Conservation (phyloP, 192 early-diverging fungal species). For the Mortierella alpina region DNA sequence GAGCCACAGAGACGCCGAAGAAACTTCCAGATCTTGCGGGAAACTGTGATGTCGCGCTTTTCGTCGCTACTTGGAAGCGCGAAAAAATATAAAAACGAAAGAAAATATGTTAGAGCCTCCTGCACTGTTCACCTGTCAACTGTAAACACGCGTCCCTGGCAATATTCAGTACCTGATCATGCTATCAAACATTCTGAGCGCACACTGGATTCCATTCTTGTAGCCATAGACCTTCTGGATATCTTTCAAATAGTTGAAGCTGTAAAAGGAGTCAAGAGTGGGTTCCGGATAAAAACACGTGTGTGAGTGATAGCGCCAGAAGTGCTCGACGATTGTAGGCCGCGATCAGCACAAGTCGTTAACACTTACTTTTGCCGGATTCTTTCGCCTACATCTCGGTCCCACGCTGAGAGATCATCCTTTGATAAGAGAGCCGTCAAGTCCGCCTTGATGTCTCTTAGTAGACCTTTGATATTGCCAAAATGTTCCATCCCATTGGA, state of each 20-base stretch:
- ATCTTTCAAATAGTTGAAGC: slow-evolving; percentile 2
- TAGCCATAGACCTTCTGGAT: slow-evolving; percentile 16
- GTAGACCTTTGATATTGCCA: slow-evolving; percentile 3
- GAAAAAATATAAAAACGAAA: not conserved
- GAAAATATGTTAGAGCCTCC: not conserved
- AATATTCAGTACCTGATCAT: slow-evolving; percentile 6
- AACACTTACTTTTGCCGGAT: slow-evolving; percentile 19
- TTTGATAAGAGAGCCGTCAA: not conserved
- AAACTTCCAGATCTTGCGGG: too few species aligned
- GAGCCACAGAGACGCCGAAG: too few species aligned
- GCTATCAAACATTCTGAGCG: slow-evolving; percentile 15
- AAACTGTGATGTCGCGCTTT: too few species aligned
- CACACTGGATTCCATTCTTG: slow-evolving; percentile 12
- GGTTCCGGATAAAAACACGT: not conserved
- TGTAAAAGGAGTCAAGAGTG: not conserved
- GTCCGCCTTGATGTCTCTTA: slow-evolving; percentile 8
- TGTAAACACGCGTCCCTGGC: too few species aligned
- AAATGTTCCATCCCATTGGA: slow-evolving; percentile 32
- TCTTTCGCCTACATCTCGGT: not conserved
- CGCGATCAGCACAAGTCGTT: not conserved
- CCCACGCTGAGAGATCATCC: not conserved
- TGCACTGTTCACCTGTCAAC: not conserved
- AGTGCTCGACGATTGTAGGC: not conserved
- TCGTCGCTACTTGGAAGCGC: too few species aligned
- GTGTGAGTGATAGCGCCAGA: too few species aligned